Percentiles rank a stretch among this genome's conserved stretches.
phyloP scores from a whole-genome alignment of 148 eudicot species.

The Amaranthus palmeri region DNA sequence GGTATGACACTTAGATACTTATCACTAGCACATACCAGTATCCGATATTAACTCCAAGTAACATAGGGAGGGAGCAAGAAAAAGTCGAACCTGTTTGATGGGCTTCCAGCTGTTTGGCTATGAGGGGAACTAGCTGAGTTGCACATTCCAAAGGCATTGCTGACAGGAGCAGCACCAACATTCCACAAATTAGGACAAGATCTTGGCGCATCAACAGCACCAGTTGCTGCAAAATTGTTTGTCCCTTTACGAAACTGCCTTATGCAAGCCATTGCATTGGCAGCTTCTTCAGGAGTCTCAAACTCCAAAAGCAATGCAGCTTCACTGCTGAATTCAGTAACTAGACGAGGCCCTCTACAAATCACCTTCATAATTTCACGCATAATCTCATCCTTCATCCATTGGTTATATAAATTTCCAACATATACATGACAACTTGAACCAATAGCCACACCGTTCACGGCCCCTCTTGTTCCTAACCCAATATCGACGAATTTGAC shows the following conservation, averaged over 20 bases:
- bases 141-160: conserved; percentile 29
- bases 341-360: conserved; percentile 61
- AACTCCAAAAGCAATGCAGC: conserved; percentile 84
- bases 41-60: too few species aligned
- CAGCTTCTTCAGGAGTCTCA: conserved; percentile 89
- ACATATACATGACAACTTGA: conserved; percentile 77
- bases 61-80: conserved; percentile 16
- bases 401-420: conserved; percentile 59
- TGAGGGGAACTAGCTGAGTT: conserved; percentile 50
- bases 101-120: conserved; percentile 49
- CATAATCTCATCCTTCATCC: conserved; percentile 80
- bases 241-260: conserved; percentile 59
- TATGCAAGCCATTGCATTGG: conserved; percentile 57
- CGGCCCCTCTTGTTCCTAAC: conserved; percentile 69
- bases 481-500: conserved; percentile 84
- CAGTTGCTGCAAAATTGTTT: conserved; percentile 27
- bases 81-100: conserved; percentile 33
- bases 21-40: too few species aligned
- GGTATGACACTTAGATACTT: too few species aligned
- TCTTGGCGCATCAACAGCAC: conserved; percentile 35
- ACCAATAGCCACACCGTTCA: conserved; percentile 74
- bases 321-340: conserved; percentile 72
- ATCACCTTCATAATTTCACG: conserved; percentile 56
- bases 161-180: conserved; percentile 32
- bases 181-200: conserved; percentile 33